These are phyloP conservation scores for Striga asiatica DNA, from an alignment of 257 asterid genomes.

Conservation along the genomic window DNA sequence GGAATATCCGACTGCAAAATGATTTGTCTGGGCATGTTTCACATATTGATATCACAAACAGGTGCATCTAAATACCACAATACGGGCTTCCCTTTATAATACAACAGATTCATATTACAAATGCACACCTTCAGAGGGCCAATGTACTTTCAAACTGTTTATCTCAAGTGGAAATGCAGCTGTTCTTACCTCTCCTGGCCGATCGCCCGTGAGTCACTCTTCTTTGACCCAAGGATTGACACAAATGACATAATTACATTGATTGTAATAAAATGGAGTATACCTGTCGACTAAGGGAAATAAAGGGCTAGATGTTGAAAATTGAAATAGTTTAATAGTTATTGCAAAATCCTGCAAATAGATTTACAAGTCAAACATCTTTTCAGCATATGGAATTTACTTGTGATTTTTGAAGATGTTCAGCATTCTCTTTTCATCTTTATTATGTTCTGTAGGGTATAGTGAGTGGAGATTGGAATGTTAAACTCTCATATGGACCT, in stretches of 20 bases:
- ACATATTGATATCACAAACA: conserved; percentile 23
- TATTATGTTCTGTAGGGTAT: conserved; percentile 34
- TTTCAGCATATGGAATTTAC: no score
- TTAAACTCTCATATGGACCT: conserved; percentile 61
- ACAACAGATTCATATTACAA: conserved; percentile 49
- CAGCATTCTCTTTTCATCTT: neutral
- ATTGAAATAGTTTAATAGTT: neutral
- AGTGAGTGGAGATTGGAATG: conserved; percentile 26
- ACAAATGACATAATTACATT: neutral
- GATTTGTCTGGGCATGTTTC: no score
- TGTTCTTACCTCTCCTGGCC: conserved; percentile 59
- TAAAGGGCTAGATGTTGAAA: neutral
- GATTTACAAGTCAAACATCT: no score
- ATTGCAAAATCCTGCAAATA: neutral
- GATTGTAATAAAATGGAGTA: neutral
- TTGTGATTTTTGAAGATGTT: no score
- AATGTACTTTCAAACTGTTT: conserved; percentile 38
- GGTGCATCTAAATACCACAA: conserved; percentile 41
- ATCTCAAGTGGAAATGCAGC: conserved; percentile 40
- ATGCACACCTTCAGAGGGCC: conserved; percentile 38
- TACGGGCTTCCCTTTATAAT: conserved; percentile 38
- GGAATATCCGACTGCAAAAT: no score
- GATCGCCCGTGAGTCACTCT: conserved; percentile 41
- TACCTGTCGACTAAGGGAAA: neutral
- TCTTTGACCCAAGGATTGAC: neutral